Conservation (phyloP, 768 basidiomycete species). For the Pleurotus tuber-regium region DNA sequence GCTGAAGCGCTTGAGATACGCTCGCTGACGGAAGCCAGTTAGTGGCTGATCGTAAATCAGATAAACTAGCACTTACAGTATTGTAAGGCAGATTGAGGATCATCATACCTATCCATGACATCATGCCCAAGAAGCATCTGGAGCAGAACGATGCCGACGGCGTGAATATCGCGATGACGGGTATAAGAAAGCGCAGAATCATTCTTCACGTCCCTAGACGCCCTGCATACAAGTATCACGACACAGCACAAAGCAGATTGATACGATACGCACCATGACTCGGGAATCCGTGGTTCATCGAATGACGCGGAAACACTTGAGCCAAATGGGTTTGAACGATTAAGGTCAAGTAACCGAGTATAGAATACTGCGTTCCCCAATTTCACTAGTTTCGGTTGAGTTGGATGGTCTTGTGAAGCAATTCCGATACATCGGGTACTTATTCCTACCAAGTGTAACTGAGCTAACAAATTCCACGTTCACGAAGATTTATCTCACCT, state of each 20-base stretch:
- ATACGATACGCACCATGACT: constrained; percentile 33
- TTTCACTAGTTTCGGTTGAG: constrained; percentile 67
- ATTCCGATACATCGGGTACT: constrained; percentile 60
- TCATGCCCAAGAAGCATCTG: constrained; percentile 86
- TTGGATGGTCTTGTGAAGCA: constrained; percentile 43
- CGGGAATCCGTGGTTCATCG: constrained; percentile 43
- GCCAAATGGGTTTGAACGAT: constrained; percentile 81
- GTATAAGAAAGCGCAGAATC: constrained; percentile 76
- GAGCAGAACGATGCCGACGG: constrained; percentile 72
- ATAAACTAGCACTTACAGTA: constrained; percentile 38
- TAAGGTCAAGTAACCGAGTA: constrained; percentile 72
- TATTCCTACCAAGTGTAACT: constrained; percentile 42
- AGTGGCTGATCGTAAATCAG: background rate
- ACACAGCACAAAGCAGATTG: constrained; percentile 3
- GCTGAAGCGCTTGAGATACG: constrained; percentile 50
- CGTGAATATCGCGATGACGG: constrained; percentile 77
- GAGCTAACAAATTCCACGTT: background rate
- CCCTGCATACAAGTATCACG: constrained; percentile 39
- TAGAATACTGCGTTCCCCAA: constrained; percentile 72
- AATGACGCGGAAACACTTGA: constrained; percentile 23
- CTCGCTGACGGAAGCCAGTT: constrained; percentile 34
- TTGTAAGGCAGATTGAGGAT: constrained; percentile 56
- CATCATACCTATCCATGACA: constrained; percentile 52
- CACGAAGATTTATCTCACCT: constrained; percentile 34
- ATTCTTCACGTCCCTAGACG: constrained; percentile 75